These are phyloP conservation scores for Suillus lakei DNA, from an alignment of 768 basidiomycete species.

Conservation along the genomic window DNA sequence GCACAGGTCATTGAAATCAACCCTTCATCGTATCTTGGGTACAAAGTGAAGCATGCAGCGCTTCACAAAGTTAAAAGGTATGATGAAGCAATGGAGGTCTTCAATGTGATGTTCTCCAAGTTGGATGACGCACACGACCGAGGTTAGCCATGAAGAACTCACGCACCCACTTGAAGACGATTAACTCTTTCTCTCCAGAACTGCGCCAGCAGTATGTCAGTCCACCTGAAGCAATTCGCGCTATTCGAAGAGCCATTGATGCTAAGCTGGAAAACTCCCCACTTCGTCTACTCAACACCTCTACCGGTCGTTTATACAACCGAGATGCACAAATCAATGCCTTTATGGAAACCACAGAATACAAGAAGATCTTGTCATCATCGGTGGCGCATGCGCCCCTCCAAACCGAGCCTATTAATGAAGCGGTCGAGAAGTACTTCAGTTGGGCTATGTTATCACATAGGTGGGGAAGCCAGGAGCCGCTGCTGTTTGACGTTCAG, in stretches of 20 bases:
- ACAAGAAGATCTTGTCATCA: not conserved
- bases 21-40: not conserved
- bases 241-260: not conserved
- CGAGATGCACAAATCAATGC: not conserved
- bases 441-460: slow-evolving; percentile 31
- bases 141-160: not conserved
- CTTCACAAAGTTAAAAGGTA: not conserved
- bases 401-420: not conserved
- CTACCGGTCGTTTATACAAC: not conserved
- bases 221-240: not conserved
- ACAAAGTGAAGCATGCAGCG: not conserved
- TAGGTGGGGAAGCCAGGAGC: slow-evolving; percentile 25
- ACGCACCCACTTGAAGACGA: not conserved
- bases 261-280: not conserved
- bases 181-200: not conserved
- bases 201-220: not conserved
- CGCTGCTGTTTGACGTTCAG: slow-evolving; percentile 20
- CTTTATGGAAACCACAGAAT: not conserved
- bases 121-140: not conserved
- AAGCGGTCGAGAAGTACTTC: slow-evolving; percentile 18
- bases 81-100: not conserved
- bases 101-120: not conserved
- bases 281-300: not conserved
- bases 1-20: not conserved
- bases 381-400: not conserved